Evolutionary conservation across 306 rosid genomes (phyloP), one percentile per base, ranked within the genome.

Genomic region (Morella rubra): DNA sequence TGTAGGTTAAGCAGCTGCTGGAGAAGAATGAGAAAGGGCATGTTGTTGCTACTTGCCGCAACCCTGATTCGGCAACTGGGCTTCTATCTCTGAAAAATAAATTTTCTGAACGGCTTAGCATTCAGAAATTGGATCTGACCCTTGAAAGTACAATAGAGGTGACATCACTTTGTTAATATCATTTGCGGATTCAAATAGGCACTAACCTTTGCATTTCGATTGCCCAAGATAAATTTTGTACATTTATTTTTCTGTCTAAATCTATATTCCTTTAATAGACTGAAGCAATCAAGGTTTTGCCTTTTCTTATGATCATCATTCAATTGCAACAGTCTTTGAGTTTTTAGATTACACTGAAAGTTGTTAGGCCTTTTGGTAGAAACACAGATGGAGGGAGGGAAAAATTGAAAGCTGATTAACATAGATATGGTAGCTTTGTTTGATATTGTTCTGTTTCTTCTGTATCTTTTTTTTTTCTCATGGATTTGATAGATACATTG

Each of bases 141-240:
- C 66, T 71, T 77, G 97, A 95, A 86, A 89, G 84, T 86, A 89
- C 96, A 77, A 90, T 95, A 80, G 85, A 95, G 97, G 98, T 92
- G 82, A 41, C 47, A 51, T 76, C 54, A 18, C 74, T 66, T 27
- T 1, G 37, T 73, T 75, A 22, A 7, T 16, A 4, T 52, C 56
- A 4, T 14, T 52, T 52, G 40, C 19, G 5, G 15, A 24, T 15
- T 42, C 8, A n/a, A 42, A 65, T 8, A 24, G 32, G 47, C 41
- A 32, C 44, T 60, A 60, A 8, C 20, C 7, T 65, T 65, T 41
- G 2, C 50, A 65, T 41, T 5, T 42, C 18, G 50, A 65, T 8
- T 2, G 16, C 11, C 50, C 71, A 65, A 65, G 24, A 8, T 18
- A 1, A 1, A 16, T 42, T 65, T 41, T 65, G 45, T n/a, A 16